Conservation (phyloP, 768 basidiomycete genomes). For the Fomitopsis serialis region DNA sequence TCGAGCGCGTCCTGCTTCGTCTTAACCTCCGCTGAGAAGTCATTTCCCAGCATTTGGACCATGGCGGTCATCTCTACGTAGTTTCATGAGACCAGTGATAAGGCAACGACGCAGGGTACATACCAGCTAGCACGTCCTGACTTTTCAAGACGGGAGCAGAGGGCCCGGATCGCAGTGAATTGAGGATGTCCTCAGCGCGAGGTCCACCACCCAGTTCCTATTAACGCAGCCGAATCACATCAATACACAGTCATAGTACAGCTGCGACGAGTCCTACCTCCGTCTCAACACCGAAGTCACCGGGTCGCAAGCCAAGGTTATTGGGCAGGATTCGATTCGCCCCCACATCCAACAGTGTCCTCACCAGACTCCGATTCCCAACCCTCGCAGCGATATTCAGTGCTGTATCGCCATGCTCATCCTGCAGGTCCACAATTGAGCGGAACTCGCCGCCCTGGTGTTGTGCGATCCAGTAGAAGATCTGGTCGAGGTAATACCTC, state of each 20-base stretch:
- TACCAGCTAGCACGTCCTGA: slow-evolving; percentile 79
- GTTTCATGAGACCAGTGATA: not conserved
- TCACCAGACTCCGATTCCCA: slow-evolving; percentile 83
- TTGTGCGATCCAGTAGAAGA: slow-evolving; percentile 82
- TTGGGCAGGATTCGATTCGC: slow-evolving; percentile 87
- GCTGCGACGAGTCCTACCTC: slow-evolving; percentile 50
- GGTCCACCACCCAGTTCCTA: slow-evolving; percentile 69
- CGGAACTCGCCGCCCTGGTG: slow-evolving; percentile 72
- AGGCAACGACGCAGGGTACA: slow-evolving; percentile 8
- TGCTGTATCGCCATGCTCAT: slow-evolving; percentile 93
- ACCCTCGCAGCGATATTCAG: slow-evolving; percentile 93
- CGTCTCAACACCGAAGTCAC: slow-evolving; percentile 91
- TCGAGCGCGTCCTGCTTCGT: slow-evolving; percentile 85
- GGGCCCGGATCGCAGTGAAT: slow-evolving; percentile 67
- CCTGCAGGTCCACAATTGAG: slow-evolving; percentile 84
- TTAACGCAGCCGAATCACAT: not conserved
- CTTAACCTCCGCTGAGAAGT: slow-evolving; percentile 82
- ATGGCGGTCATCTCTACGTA: slow-evolving; percentile 74
- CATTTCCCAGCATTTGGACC: slow-evolving; percentile 71
- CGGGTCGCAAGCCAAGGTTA: slow-evolving; percentile 88
- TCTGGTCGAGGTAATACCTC: slow-evolving; percentile 86
- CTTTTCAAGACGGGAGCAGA: slow-evolving; percentile 81
- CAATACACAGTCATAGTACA: not conserved
- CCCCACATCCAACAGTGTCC: slow-evolving; percentile 84
- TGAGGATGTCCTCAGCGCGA: slow-evolving; percentile 75